These are phyloP conservation scores for Sophora flavescens DNA, from an alignment of 306 rosid species.

Conservation along the genomic window DNA sequence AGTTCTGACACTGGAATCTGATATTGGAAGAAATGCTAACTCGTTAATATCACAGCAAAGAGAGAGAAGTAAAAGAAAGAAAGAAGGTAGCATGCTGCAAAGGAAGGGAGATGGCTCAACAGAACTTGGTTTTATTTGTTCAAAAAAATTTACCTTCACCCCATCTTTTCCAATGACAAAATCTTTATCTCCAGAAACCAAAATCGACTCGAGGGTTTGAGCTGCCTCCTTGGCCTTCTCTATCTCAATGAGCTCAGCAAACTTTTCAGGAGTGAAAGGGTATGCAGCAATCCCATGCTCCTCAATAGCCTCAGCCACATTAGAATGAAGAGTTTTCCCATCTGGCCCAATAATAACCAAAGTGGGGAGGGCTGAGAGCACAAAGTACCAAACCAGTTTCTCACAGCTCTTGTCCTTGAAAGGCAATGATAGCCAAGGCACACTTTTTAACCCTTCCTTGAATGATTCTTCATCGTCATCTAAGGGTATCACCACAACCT, in stretches of 20 bases:
- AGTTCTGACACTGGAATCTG: slow-evolving; percentile 76
- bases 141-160: slow-evolving; percentile 56
- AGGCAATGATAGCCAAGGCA: slow-evolving; percentile 79
- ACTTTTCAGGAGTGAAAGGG: slow-evolving; percentile 78
- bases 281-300: slow-evolving; percentile 70
- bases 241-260: slow-evolving; percentile 63
- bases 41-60: slow-evolving; percentile 4
- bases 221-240: slow-evolving; percentile 65
- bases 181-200: slow-evolving; percentile 60
- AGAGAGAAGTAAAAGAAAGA: not conserved
- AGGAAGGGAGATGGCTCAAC: not conserved
- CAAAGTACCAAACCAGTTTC: slow-evolving; percentile 62
- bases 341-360: slow-evolving; percentile 74
- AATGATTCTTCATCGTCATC: slow-evolving; percentile 64
- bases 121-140: not conserved
- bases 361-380: slow-evolving; percentile 64
- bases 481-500: slow-evolving; percentile 65
- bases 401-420: slow-evolving; percentile 55
- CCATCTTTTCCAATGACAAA: slow-evolving; percentile 63
- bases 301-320: slow-evolving; percentile 62
- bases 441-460: slow-evolving; percentile 45
- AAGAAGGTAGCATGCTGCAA: not conserved
- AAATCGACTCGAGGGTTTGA: slow-evolving; percentile 73
- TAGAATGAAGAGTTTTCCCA: slow-evolving; percentile 67
- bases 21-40: slow-evolving; percentile 6